Evolutionary conservation across 2,329 filamentous ascomycete species (phyloP).

Genomic region (Cadophora malorum): DNA sequence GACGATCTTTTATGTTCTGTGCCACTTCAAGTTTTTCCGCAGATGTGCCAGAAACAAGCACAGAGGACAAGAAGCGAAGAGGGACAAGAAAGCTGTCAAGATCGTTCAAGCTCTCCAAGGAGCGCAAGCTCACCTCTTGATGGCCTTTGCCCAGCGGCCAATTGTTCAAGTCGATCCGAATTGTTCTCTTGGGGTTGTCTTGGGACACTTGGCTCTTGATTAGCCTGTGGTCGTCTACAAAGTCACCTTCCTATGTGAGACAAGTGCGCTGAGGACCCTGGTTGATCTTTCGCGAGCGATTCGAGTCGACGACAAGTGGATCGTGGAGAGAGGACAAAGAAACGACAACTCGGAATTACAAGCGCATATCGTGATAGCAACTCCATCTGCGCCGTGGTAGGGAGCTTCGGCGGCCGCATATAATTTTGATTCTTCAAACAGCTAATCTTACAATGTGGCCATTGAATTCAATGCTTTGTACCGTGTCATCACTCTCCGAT

Average conservation of each 20-base stretch:
- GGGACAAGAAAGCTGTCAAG: constrained; percentile 13
- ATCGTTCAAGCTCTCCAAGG: constrained; percentile 14
- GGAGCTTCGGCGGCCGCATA: neutral
- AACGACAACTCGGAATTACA: neutral
- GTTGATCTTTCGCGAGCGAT: neutral
- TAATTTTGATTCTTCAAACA: neutral
- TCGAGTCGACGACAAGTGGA: constrained; percentile 11
- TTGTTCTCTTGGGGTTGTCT: constrained; percentile 7
- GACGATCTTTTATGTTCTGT: neutral
- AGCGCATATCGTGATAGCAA: constrained; percentile 5
- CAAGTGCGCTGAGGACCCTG: constrained; percentile 2
- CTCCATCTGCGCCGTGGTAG: neutral
- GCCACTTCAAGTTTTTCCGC: neutral
- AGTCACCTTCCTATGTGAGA: constrained; percentile 23
- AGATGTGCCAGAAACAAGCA: constrained; percentile 10
- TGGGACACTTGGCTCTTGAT: neutral
- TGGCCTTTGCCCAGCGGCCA: constrained; percentile 1
- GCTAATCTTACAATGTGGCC: neutral
- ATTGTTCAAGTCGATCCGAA: neutral
- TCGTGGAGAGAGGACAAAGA: constrained; percentile 7
- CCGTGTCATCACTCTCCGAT: neutral
- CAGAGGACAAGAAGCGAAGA: constrained; percentile 14
- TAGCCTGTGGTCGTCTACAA: constrained; percentile 9
- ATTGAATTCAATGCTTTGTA: neutral
- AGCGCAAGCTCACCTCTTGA: constrained; percentile 6